phyloP scores from a whole-genome alignment of 257 asterid genomes.

The Plectranthus barbatus region DNA sequence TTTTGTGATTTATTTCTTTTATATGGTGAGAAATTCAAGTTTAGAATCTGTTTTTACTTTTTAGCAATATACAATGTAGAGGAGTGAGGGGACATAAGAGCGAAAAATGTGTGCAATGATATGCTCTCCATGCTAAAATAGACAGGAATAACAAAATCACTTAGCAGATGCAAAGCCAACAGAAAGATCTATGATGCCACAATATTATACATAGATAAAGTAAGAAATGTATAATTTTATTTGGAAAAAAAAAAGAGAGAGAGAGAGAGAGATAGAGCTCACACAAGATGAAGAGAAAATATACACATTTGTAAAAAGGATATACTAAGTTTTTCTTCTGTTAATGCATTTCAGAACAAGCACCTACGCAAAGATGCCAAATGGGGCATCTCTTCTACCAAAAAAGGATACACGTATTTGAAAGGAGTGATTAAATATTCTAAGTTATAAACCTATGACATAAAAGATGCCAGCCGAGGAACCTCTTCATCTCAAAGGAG shows the following conservation, averaged over 20 bases:
- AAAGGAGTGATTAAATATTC: no score
- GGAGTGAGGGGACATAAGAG: neutral
- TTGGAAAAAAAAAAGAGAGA: no score
- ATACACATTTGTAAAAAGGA: neutral
- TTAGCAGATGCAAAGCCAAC: neutral
- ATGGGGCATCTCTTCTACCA: no score
- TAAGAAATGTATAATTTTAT: no score
- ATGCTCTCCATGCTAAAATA: neutral
- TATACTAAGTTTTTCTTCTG: neutral
- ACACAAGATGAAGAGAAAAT: neutral
- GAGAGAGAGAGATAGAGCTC: no score
- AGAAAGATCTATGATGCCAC: neutral
- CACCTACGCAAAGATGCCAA: no score
- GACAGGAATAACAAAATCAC: neutral
- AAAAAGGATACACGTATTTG: no score
- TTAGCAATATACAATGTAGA: neutral
- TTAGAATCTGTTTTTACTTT: neutral
- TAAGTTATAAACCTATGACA: no score
- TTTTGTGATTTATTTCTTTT: neutral
- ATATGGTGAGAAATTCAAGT: neutral
- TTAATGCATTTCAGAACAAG: neutral
- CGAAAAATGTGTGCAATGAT: neutral
- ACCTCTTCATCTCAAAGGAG: neutral
- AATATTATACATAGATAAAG: no score
- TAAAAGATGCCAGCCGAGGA: neutral